These are phyloP conservation scores for Lecanicillium sp. DNA, from an alignment of 2,329 filamentous ascomycete genomes.

Conservation along the genomic window DNA sequence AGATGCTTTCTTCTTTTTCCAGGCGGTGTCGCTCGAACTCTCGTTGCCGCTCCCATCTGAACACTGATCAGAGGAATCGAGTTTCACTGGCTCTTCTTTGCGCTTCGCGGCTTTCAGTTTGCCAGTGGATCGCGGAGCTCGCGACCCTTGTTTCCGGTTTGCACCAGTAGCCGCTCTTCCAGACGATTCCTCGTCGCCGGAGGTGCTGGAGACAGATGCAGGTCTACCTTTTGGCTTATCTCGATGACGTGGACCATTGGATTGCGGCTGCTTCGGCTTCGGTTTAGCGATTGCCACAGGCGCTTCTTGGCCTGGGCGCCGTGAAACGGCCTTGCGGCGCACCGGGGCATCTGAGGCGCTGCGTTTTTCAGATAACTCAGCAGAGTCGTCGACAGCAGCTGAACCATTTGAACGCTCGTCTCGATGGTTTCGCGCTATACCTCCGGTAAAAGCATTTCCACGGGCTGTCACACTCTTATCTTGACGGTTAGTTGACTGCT, in stretches of 20 bases:
- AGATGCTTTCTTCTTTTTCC: conserved; percentile 52
- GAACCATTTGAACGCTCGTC: conserved; percentile 10
- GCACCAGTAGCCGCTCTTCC: not conserved
- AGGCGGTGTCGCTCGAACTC: conserved; percentile 35
- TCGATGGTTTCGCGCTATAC: conserved; percentile 4
- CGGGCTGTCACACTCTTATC: conserved; percentile 10
- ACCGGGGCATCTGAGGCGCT: conserved; percentile 3
- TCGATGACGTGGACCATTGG: conserved; percentile 14
- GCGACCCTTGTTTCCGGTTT: conserved; percentile 6
- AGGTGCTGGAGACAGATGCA: conserved; percentile 9
- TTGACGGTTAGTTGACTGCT: conserved; percentile 11
- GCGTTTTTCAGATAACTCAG: conserved; percentile 4
- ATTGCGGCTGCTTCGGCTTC: conserved; percentile 10
- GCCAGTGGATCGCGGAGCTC: conserved; percentile 10
- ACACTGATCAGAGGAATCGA: conserved; percentile 38
- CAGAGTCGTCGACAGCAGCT: conserved; percentile 13
- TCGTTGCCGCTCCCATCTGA: conserved; percentile 35
- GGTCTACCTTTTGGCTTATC: conserved; percentile 8
- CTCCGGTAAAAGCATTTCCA: not conserved
- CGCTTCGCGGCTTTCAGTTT: conserved; percentile 19
- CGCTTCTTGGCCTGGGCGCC: conserved; percentile 9
- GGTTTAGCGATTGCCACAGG: conserved; percentile 9
- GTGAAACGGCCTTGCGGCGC: conserved; percentile 12
- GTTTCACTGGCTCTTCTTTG: conserved; percentile 25
- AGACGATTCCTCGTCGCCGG: conserved; percentile 14